Conservation (phyloP, 306 rosid species). For the Ormosia semicastrata region DNA sequence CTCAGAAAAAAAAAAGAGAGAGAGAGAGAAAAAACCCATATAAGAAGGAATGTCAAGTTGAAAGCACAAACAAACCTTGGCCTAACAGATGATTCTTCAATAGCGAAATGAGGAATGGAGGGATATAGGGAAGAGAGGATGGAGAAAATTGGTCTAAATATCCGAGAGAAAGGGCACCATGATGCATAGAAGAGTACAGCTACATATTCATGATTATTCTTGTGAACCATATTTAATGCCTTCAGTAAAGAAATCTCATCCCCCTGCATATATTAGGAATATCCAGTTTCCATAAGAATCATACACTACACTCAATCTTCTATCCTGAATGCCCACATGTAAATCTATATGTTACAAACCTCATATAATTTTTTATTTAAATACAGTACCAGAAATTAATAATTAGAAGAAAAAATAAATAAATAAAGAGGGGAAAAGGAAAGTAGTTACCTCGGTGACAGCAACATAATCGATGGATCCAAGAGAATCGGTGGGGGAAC, state of each 20-base stretch:
- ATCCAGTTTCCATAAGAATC: slow-evolving; percentile 14
- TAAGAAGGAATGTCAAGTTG: background rate
- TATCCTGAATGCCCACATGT: background rate
- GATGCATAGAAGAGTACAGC: slow-evolving; percentile 92
- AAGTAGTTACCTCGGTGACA: slow-evolving; percentile 61
- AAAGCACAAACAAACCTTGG: slow-evolving; percentile 68
- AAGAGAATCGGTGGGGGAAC: slow-evolving; percentile 36
- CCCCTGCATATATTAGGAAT: slow-evolving; percentile 53
- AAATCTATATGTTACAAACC: too few relatives aligned
- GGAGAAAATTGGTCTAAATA: slow-evolving; percentile 75
- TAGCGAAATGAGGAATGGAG: slow-evolving; percentile 87
- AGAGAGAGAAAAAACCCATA: background rate
- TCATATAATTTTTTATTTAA: too few relatives aligned
- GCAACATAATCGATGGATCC: slow-evolving; percentile 46
- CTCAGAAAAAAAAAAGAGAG: too few relatives aligned
- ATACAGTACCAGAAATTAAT: background rate
- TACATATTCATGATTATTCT: slow-evolving; percentile 65
- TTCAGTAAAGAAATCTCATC: slow-evolving; percentile 72
- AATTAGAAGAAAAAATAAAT: background rate
- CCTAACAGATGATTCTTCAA: slow-evolving; percentile 83
- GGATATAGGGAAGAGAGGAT: slow-evolving; percentile 68
- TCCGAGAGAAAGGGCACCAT: slow-evolving; percentile 96
- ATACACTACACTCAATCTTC: background rate
- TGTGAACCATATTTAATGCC: slow-evolving; percentile 86
- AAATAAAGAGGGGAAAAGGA: background rate